Percentiles rank a stretch among this genome's conserved stretches.
These are phyloP conservation scores for Fusarium nelsonii DNA, from an alignment of 2,329 filamentous ascomycete genomes.

Conservation along the genomic window DNA sequence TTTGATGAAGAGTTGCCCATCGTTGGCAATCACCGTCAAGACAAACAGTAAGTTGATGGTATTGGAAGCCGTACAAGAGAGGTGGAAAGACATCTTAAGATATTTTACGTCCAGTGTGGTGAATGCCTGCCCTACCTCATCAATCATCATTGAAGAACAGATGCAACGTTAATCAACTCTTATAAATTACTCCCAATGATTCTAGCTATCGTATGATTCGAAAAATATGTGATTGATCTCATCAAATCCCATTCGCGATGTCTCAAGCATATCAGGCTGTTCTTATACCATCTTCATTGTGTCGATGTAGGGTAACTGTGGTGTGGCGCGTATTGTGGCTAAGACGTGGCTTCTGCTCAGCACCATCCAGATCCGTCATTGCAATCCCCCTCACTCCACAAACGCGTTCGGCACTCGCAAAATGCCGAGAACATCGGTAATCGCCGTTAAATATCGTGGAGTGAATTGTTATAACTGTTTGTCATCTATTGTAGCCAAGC, in stretches of 20 bases:
- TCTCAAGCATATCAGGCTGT: not conserved
- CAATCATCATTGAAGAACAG: not conserved
- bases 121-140: too few relatives aligned
- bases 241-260: too few relatives aligned
- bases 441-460: rapidly evolving
- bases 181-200: rapidly evolving
- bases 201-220: not conserved
- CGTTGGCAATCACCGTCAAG: too few relatives aligned
- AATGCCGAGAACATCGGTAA: not conserved
- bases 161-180: not conserved
- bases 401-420: not conserved
- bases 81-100: too few relatives aligned
- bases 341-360: not conserved
- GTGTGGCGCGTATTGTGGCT: not conserved
- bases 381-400: not conserved
- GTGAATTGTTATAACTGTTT: not conserved
- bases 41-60: too few relatives aligned
- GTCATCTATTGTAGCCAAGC: not conserved
- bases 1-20: too few relatives aligned
- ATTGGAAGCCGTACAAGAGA: too few relatives aligned
- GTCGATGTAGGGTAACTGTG: not conserved
- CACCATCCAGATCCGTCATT: not conserved
- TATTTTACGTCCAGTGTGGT: too few relatives aligned
- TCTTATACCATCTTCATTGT: rapidly evolving
- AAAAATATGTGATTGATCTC: not conserved